A percentile compares a stretch with the other conserved stretches of the same genome.
These are phyloP conservation scores for Botrytis paeoniae DNA, from an alignment of 2,329 filamentous ascomycete genomes.

Conservation along the genomic window DNA sequence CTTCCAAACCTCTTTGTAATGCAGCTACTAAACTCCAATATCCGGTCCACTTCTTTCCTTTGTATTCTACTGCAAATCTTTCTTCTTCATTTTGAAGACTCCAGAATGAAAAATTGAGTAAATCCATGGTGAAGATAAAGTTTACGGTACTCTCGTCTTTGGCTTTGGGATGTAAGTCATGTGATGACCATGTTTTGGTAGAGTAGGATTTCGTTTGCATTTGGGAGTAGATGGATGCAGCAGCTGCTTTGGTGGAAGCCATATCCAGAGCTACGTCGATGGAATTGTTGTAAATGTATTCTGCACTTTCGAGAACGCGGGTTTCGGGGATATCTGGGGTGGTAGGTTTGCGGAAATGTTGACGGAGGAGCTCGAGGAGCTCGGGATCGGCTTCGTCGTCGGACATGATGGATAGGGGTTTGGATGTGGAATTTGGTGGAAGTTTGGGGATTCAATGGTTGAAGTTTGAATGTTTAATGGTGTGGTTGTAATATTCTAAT, in stretches of 20 bases:
- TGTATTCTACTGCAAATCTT: constrained; percentile 80
- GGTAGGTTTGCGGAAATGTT: constrained; percentile 64
- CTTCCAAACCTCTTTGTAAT: constrained; percentile 81
- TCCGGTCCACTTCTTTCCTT: constrained; percentile 79
- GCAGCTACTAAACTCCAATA: constrained; percentile 93
- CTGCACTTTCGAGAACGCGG: constrained; percentile 75
- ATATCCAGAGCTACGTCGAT: constrained; percentile 91
- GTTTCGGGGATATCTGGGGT: constrained; percentile 65
- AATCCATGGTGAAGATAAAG: constrained; percentile 96
- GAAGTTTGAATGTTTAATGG: not conserved
- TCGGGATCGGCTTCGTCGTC: constrained; percentile 90
- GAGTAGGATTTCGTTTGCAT: constrained; percentile 86
- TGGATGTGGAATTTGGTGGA: not conserved
- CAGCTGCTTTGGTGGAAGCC: constrained; percentile 76
- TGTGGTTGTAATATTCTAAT: not conserved
- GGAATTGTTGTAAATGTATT: constrained; percentile 86
- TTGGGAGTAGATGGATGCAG: constrained; percentile 70
- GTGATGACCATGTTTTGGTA: constrained; percentile 79
- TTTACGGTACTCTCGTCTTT: constrained; percentile 78
- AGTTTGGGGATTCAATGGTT: not conserved
- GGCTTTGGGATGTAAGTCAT: constrained; percentile 82
- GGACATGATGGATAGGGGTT: constrained; percentile 56
- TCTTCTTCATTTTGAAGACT: constrained; percentile 64
- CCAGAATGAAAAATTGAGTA: constrained; percentile 98
- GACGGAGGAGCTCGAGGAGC: constrained; percentile 78